Conservation (phyloP, 805 yeast genomes). For the Vanderwaltozyma yarrowii region DNA sequence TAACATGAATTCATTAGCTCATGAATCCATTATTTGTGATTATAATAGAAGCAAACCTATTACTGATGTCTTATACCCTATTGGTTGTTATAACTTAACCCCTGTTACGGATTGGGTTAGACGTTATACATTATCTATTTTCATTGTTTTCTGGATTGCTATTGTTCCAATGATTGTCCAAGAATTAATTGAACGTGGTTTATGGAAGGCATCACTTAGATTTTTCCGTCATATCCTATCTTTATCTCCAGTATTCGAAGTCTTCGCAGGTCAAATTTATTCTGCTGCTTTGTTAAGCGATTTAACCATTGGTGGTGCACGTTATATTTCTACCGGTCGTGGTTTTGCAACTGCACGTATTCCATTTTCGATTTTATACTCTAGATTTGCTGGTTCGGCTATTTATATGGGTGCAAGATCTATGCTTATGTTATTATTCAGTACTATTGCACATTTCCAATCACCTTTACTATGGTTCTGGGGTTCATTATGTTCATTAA, state of each 20-base stretch:
- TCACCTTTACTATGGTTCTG: slow-evolving; percentile 94
- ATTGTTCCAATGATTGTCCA: slow-evolving; percentile 70
- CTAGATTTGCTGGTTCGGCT: slow-evolving; percentile 72
- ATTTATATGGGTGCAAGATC: slow-evolving; percentile 78
- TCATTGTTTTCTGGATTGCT: slow-evolving; percentile 80
- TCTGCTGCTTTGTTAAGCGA: slow-evolving; percentile 61
- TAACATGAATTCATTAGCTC: slow-evolving; percentile 65
- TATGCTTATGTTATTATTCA: slow-evolving; percentile 58
- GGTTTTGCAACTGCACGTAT: slow-evolving; percentile 77
- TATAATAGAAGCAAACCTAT: slow-evolving; percentile 60
- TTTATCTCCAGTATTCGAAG: slow-evolving; percentile 72
- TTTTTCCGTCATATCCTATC: slow-evolving; percentile 59
- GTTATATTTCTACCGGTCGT: slow-evolving; percentile 78
- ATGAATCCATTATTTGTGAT: slow-evolving; percentile 61
- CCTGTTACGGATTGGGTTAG: slow-evolving; percentile 86
- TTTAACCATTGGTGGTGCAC: slow-evolving; percentile 75
- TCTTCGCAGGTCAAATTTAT: slow-evolving; percentile 70
- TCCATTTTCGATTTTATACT: slow-evolving; percentile 61
- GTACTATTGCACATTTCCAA: slow-evolving; percentile 78
- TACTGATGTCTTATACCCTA: slow-evolving; percentile 62
- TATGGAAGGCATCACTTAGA: slow-evolving; percentile 63
- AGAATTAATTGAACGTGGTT: slow-evolving; percentile 73
- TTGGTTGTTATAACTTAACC: slow-evolving; percentile 74
- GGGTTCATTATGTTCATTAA: slow-evolving; percentile 79
- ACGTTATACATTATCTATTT: slow-evolving; percentile 75